These are phyloP conservation scores for Conringia planisiliqua DNA, from an alignment of 345 rosid genomes.

Conservation along the genomic window DNA sequence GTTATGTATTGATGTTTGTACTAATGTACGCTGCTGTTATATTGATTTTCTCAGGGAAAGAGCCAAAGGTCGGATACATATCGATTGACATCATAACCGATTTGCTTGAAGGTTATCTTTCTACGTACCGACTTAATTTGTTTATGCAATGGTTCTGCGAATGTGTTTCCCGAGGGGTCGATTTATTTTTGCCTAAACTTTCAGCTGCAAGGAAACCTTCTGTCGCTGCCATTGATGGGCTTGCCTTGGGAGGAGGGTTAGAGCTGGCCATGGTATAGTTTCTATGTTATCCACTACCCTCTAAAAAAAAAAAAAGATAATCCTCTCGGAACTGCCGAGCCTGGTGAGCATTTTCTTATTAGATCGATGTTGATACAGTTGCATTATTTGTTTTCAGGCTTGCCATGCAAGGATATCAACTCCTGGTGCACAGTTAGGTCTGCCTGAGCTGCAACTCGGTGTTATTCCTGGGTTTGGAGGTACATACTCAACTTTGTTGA, in stretches of 20 bases:
- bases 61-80: constrained; percentile 59
- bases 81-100: constrained; percentile 64
- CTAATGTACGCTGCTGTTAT: background rate
- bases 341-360: background rate
- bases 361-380: constrained; percentile 1
- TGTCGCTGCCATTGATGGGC: constrained; percentile 98
- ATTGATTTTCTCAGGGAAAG: constrained; percentile 43
- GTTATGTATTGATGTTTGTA: constrained; percentile 5
- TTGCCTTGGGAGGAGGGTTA: constrained; percentile 97
- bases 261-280: constrained; percentile 87
- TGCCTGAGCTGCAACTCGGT: constrained; percentile 95
- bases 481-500: constrained; percentile 28
- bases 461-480: constrained; percentile 98
- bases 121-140: background rate
- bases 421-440: constrained; percentile 70
- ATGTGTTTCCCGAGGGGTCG: constrained; percentile 10
- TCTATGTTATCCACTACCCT: background rate
- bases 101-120: constrained; percentile 66
- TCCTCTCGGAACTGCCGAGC: constrained; percentile 10
- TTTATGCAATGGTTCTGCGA: background rate
- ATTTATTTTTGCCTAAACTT: constrained; percentile 23
- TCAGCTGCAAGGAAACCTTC: constrained; percentile 88
- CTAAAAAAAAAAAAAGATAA: background rate
- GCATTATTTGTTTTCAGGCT: constrained; percentile 42
- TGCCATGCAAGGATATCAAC: constrained; percentile 92